Evolutionary conservation across 2,329 filamentous ascomycete genomes (phyloP).

Genomic region (Aspergillus proliferans): DNA sequence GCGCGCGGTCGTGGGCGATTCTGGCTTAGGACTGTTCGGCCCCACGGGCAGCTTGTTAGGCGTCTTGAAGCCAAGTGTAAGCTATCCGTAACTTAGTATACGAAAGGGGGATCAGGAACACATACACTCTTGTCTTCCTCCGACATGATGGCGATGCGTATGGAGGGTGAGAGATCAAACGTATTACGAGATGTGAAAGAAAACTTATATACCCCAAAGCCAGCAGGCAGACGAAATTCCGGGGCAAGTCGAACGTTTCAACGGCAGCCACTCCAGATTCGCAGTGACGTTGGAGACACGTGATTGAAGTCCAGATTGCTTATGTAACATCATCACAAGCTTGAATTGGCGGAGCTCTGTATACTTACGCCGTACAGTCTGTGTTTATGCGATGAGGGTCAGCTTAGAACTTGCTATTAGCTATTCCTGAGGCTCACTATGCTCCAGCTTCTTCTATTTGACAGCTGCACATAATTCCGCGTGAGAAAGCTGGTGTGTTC

Average conservation of each 20-base stretch:
- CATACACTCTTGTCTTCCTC: slow-evolving; percentile 33
- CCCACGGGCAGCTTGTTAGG: slow-evolving; percentile 29
- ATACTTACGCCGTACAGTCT: too few species aligned
- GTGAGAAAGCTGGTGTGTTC: not conserved
- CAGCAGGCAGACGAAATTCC: slow-evolving; percentile 18
- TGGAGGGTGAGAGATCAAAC: slow-evolving; percentile 1
- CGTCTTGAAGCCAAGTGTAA: slow-evolving; percentile 22
- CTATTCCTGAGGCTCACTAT: not conserved
- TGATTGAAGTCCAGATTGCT: not conserved
- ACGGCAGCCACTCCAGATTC: not conserved
- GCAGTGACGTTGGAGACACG: slow-evolving; percentile 4
- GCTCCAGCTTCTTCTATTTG: not conserved
- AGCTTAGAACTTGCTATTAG: too few species aligned
- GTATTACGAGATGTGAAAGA: not conserved
- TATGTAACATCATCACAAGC: not conserved
- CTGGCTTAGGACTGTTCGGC: slow-evolving; percentile 35
- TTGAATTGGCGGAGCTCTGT: not conserved
- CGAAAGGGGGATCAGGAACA: slow-evolving; percentile 6
- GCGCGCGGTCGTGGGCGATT: slow-evolving; percentile 52
- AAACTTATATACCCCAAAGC: not conserved
- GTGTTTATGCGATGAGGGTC: too few species aligned
- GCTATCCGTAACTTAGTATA: slow-evolving; percentile 8
- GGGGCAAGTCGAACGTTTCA: slow-evolving; percentile 6
- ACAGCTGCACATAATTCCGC: not conserved
- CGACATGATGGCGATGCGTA: slow-evolving; percentile 22